phyloP scores from a whole-genome alignment of 1,284 basidiomycete genomes.

The Tilletia caries region DNA sequence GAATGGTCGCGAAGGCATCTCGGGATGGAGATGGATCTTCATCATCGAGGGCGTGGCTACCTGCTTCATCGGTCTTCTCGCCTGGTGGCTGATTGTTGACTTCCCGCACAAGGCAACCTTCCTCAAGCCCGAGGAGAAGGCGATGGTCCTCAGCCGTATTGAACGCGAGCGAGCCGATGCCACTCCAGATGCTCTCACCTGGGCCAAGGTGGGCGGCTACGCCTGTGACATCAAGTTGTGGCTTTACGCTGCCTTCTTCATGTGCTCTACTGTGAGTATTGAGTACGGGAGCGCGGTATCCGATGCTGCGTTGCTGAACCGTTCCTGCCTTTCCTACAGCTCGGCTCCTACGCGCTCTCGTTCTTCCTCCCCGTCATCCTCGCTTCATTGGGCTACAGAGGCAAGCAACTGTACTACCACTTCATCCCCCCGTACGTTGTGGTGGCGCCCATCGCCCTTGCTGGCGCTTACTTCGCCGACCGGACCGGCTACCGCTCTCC shows the following conservation, averaged over 20 bases:
- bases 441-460: slow-evolving; percentile 34
- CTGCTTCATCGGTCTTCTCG: slow-evolving; percentile 30
- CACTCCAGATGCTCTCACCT: slow-evolving; percentile 53
- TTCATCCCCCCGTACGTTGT: slow-evolving; percentile 56
- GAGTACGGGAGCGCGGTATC: slow-evolving; percentile 12
- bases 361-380: slow-evolving; percentile 57
- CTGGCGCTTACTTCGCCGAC: slow-evolving; percentile 53
- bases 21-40: slow-evolving; percentile 36
- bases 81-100: slow-evolving; percentile 48
- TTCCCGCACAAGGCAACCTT: slow-evolving; percentile 59
- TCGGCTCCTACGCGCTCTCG: slow-evolving; percentile 33
- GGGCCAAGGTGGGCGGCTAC: slow-evolving; percentile 51
- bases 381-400: slow-evolving; percentile 53
- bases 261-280: slow-evolving; percentile 27
- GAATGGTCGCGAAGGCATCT: slow-evolving; percentile 17
- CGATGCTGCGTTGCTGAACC: slow-evolving; percentile 22
- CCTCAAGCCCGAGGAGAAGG: slow-evolving; percentile 54
- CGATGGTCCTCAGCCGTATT: slow-evolving; percentile 55
- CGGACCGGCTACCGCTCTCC: slow-evolving; percentile 51
- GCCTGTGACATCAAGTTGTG: slow-evolving; percentile 56
- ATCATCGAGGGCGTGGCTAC: slow-evolving; percentile 35
- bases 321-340: slow-evolving; percentile 27
- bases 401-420: slow-evolving; percentile 35
- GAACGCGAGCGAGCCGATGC: slow-evolving; percentile 57
- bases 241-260: slow-evolving; percentile 56